These are phyloP conservation scores for Mortierella hygrophila DNA, from an alignment of 192 early-diverging fungal species.

Conservation along the genomic window DNA sequence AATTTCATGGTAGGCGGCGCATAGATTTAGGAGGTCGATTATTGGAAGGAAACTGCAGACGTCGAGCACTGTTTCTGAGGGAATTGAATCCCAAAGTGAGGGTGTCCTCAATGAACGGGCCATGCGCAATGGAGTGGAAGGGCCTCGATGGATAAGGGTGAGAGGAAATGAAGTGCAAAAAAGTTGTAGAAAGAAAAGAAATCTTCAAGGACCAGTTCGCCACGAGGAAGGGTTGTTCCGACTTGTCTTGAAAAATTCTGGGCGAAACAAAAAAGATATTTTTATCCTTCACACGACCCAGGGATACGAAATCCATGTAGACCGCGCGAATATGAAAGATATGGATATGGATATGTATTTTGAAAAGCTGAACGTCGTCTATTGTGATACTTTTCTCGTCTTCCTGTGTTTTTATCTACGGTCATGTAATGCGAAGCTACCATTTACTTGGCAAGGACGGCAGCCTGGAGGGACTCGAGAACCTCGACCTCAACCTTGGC, in stretches of 20 bases:
- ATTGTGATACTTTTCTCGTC: constrained; percentile 1
- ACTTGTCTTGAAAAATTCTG: constrained; percentile 9
- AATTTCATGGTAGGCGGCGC: constrained; percentile 26
- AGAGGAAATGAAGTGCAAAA: neutral
- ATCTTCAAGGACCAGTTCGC: neutral
- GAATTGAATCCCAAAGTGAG: constrained; percentile 31
- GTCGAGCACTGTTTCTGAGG: constrained; percentile 15
- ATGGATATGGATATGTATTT: constrained; percentile 4
- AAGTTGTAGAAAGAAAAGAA: neutral
- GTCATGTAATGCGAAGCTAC: neutral
- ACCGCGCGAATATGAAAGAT: neutral
- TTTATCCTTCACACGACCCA: neutral
- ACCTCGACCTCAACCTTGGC: constrained; percentile 92
- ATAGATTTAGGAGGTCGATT: constrained; percentile 32
- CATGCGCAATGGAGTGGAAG: neutral
- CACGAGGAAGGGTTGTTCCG: neutral
- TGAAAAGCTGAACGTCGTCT: constrained; percentile 7
- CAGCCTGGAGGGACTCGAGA: constrained; percentile 87
- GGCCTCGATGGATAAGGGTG: neutral
- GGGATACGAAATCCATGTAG: neutral
- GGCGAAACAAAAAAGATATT: constrained; percentile 4
- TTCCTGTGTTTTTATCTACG: constrained; percentile 3
- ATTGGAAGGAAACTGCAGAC: constrained; percentile 27
- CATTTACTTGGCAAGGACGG: constrained; percentile 64
- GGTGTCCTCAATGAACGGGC: neutral